These are phyloP conservation scores for Cladosporium austrohemisphaericum DNA, from an alignment of 2,329 filamentous ascomycete genomes.

Conservation along the genomic window DNA sequence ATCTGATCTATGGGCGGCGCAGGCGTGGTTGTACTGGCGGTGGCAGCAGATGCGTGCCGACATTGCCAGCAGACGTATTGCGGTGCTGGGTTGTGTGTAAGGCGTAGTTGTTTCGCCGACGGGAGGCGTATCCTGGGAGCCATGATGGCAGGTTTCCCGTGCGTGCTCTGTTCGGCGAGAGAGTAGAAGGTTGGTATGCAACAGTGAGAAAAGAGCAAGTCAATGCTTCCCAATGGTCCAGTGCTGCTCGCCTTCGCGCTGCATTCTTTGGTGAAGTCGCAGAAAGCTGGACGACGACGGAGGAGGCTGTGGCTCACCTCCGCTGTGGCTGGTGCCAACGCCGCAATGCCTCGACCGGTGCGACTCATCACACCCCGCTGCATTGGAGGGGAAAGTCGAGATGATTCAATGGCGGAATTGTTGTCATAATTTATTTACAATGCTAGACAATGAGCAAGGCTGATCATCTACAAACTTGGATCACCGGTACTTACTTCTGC, in stretches of 20 bases:
- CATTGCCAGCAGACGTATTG: conserved; percentile 36
- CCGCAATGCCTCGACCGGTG: background rate
- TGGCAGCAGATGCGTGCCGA: conserved; percentile 47
- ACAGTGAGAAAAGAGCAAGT: conserved; percentile 7
- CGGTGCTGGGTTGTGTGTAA: conserved; percentile 23
- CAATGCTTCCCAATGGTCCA: conserved; percentile 8
- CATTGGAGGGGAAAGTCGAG: background rate
- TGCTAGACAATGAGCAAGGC: conserved; percentile 3
- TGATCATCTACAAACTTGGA: background rate
- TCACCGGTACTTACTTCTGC: conserved; percentile 10
- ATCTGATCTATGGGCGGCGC: conserved; percentile 52
- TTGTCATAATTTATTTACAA: background rate
- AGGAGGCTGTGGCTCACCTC: conserved; percentile 11
- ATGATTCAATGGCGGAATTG: conserved; percentile 9
- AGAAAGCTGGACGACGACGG: conserved; percentile 10
- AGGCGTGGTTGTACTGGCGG: conserved; percentile 49
- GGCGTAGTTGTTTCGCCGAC: conserved; percentile 30
- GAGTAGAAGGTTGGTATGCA: background rate
- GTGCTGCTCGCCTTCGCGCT: background rate
- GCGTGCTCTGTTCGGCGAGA: background rate
- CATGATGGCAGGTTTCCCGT: conserved; percentile 39
- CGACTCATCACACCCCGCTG: conserved; percentile 11
- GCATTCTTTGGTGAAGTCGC: conserved; percentile 5
- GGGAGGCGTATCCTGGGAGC: conserved; percentile 50
- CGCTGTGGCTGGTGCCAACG: conserved; percentile 3